phyloP scores from a whole-genome alignment of 305 asterid genomes.

The Ajuga reptans region DNA sequence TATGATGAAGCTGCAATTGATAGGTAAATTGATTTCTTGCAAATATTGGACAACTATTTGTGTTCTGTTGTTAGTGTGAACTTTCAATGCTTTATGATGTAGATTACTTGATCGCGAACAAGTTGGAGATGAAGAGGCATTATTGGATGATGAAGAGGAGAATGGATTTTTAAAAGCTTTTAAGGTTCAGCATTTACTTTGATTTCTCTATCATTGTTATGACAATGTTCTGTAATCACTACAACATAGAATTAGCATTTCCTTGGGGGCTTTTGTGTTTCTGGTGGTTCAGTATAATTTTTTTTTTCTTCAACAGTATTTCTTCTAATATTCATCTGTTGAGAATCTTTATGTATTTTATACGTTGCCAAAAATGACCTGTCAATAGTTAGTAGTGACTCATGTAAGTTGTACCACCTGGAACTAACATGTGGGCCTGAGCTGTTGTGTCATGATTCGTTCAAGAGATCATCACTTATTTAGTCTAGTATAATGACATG shows the following conservation, averaged over 20 bases:
- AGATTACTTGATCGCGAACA: constrained; percentile 91
- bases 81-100: constrained; percentile 17
- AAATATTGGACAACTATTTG: background rate
- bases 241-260: background rate
- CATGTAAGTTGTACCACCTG: constrained; percentile 3
- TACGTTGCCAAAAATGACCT: constrained; percentile 4
- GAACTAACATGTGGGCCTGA: constrained; percentile 14
- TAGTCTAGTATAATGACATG: background rate
- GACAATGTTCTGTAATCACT: background rate
- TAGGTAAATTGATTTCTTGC: constrained; percentile 44
- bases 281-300: background rate
- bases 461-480: background rate
- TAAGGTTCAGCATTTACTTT: constrained; percentile 48
- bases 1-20: constrained; percentile 94
- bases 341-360: background rate
- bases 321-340: background rate
- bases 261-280: background rate
- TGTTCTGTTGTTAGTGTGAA: constrained; percentile 20
- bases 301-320: background rate
- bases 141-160: constrained; percentile 85
- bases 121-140: constrained; percentile 70
- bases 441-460: constrained; percentile 15
- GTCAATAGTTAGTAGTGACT: constrained; percentile 5
- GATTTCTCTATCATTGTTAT: constrained; percentile 10
- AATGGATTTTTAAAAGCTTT: constrained; percentile 91